Evolutionary conservation across 176 grass and related monocot genomes (phyloP), one percentile per base, ranked within the genome.

Genomic region (Carex parvula): DNA sequence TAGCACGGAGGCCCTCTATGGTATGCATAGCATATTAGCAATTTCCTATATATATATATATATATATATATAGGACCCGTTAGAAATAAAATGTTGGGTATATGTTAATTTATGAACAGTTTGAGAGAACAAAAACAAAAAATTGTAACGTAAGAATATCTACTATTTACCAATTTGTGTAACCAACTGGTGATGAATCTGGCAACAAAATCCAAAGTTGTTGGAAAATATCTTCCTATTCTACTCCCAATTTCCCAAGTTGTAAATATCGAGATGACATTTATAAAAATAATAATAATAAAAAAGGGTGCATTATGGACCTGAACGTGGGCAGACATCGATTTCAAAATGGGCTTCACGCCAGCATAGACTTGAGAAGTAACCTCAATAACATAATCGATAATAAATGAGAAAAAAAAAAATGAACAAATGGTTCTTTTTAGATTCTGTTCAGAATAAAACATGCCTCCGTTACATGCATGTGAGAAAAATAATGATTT

Each of bases 171-270:
- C 60, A 81, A 80, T 81, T 81, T 63, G 57, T 81, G 59, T 3
- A 39, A 39, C 78, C 54, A 81, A 81, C 3, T 24, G 33, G 79
- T 6, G 12, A 81, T 52, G 8, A 21, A 81, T 24, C 39, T 60
- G 17, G 50, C n/a, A 66, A 83, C 15, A 29, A 66, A 54, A 83
- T 83, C 62, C 42, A 30, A 54, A 83, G 41, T 69, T 68, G 44
- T 83, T 78, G 52, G 62, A 17, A 82, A 68, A 83, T 64, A 83
- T 83, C 60, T 66, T 66, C 44, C 6, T 83, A 68, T 83, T 83
- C 22, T 67, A 55, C n/a, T 12, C 64, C 81, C 11, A 83, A 8
- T 83, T 54, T 63, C 44, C 18, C 81, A 67, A 83, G 37, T 83
- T 83, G 81, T 14, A 66, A 83, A 83, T 83, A 54, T 83, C 46